These are phyloP conservation scores for Nothophytophthora sp. DNA, from an alignment of 352 stramenopile genomes.

Conservation along the genomic window DNA sequence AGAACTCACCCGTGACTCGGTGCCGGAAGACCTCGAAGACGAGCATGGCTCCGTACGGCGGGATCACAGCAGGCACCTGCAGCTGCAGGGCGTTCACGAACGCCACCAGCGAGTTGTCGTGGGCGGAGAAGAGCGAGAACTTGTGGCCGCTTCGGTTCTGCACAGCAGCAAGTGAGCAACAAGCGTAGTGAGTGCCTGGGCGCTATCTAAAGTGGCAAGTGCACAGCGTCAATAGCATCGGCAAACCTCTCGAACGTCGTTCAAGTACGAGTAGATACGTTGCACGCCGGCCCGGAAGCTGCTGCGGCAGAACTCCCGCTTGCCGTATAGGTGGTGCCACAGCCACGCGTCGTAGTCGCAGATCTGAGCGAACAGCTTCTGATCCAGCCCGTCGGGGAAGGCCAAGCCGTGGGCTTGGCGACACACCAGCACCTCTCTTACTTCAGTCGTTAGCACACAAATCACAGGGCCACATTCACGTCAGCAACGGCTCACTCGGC, in stretches of 20 bases:
- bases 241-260: constrained; percentile 37
- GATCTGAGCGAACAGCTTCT: constrained; percentile 64
- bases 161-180: constrained; percentile 3
- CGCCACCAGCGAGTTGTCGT: constrained; percentile 83
- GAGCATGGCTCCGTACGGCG: constrained; percentile 73
- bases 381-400: constrained; percentile 52
- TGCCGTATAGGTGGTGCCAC: constrained; percentile 76
- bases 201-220: neutral
- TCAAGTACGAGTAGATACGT: constrained; percentile 56
- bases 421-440: constrained; percentile 75
- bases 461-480: neutral
- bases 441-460: constrained; percentile 23
- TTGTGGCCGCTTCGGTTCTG: constrained; percentile 33
- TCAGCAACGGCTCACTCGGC: constrained; percentile 3
- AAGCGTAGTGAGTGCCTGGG: too few species aligned
- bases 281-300: constrained; percentile 63
- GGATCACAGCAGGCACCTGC: constrained; percentile 49
- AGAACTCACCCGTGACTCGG: constrained; percentile 38
- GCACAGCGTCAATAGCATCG: neutral
- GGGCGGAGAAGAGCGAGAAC: constrained; percentile 74
- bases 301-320: constrained; percentile 58
- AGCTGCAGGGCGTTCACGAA: constrained; percentile 67
- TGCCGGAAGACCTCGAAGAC: constrained; percentile 71
- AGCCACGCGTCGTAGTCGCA: constrained; percentile 72
- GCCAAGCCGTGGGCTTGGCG: constrained; percentile 57